Base-by-base conservation (phyloP, 108 stramenopile species). In the Skeletonema tropicum region DNA sequence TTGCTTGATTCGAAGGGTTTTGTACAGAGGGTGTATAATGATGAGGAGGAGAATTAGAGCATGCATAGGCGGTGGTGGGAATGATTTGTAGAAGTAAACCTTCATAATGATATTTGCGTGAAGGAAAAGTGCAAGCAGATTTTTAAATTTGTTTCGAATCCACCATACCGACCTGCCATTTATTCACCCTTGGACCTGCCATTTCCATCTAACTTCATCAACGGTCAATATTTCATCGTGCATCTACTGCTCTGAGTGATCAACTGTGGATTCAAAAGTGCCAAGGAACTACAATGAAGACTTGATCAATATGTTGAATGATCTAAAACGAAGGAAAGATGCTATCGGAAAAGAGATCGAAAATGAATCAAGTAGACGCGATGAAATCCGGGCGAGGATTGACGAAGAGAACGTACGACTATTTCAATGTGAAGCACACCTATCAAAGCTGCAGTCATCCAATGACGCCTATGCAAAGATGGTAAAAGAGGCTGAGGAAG, bases 1-100 rank as follows among this genome's bases (percentile, higher is more conserved):
- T 68, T 38, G 65, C 49, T 83, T 55, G 64, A 70, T 41, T 57
- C 80, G 9, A 70, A 68, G 36, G 85, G 85, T 6, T 65, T 35
- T 31, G 52, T 65, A 19, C 71, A 71, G 23, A 63, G 84, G n/a
- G 80, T 82, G 0, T 85, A 64, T 41, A 10, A 70, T 33, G 45
- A 63, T 23, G 85, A 79, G 25, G 85, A 79, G 25, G 57, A 83
- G 32, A 29, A 29, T 29, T 29, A 29, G 26, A 29, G 26, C 26
- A 29, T 29, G 26, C 2, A 29, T 29, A 29, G 26, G n/a, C n/a
- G n/a, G n/a, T n/a, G n/a, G n/a, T n/a, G n/a, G n/a, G n/a, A n/a
- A n/a, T n/a, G n/a, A n/a, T n/a, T n/a, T n/a, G n/a, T n/a, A n/a
- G n/a, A n/a, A n/a, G n/a, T n/a, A n/a, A n/a, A n/a, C n/a, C n/a